phyloP scores from a whole-genome alignment of 331 rosid species.

The Acacia pycnantha region DNA sequence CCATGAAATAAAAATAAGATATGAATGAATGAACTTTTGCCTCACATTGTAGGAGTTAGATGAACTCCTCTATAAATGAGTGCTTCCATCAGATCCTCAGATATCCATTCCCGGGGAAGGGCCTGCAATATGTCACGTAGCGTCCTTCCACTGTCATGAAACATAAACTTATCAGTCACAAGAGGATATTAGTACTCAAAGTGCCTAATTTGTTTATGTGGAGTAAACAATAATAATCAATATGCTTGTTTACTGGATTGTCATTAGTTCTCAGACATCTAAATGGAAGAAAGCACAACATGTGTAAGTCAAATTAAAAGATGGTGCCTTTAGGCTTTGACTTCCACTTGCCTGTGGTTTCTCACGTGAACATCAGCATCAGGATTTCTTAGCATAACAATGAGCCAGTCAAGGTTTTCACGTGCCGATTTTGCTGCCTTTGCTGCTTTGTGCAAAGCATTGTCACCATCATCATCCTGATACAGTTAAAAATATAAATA shows the following conservation, averaged over 20 bases:
- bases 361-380: slow-evolving; percentile 68
- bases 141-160: slow-evolving; percentile 65
- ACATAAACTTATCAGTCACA: slow-evolving; percentile 10
- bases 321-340: background rate
- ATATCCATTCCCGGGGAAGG: slow-evolving; percentile 83
- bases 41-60: slow-evolving; percentile 73
- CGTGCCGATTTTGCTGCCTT: slow-evolving; percentile 75
- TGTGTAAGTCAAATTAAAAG: background rate
- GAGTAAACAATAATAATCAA: background rate
- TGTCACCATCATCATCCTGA: slow-evolving; percentile 81
- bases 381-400: slow-evolving; percentile 61
- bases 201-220: background rate
- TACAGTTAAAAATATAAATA: background rate
- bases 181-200: background rate
- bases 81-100: slow-evolving; percentile 79
- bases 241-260: background rate
- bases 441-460: slow-evolving; percentile 75
- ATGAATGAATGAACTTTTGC: slow-evolving; percentile 1
- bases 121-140: slow-evolving; percentile 65
- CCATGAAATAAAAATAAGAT: slow-evolving; percentile 5
- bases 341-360: slow-evolving; percentile 70
- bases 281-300: background rate
- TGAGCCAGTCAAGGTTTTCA: slow-evolving; percentile 81
- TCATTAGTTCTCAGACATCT: background rate
- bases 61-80: slow-evolving; percentile 54